Evolutionary conservation across 306 rosid genomes (phyloP).

Genomic region (Macrotyloma uniflorum): DNA sequence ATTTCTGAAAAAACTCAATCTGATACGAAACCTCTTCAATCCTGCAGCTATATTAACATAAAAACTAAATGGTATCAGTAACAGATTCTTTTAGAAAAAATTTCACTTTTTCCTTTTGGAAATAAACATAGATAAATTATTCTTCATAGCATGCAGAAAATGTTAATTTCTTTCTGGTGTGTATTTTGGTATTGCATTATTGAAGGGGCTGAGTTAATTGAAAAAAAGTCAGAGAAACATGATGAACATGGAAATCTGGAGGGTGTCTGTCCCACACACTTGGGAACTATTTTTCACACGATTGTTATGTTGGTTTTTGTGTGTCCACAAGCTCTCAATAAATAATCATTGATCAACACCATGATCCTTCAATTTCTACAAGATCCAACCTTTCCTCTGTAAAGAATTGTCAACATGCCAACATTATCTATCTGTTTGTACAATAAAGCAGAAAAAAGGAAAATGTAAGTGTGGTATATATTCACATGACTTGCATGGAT

Average conservation of each 20-base stretch:
- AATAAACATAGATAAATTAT: not conserved
- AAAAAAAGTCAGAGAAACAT: not conserved
- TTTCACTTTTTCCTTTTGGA: not conserved
- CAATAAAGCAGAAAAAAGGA: not conserved
- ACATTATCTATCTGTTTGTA: not conserved
- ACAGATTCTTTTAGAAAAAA: not conserved
- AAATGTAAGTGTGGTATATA: not conserved
- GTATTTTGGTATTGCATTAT: not conserved
- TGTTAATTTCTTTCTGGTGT: too few relatives aligned
- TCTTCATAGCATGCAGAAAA: too few relatives aligned
- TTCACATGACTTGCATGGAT: not conserved
- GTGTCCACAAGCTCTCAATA: not conserved
- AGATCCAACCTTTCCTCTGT: not conserved
- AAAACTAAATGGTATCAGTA: too few relatives aligned
- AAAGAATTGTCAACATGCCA: not conserved
- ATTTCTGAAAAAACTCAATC: too few relatives aligned
- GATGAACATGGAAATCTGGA: not conserved
- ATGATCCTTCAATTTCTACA: not conserved
- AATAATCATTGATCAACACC: not conserved
- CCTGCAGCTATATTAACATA: too few relatives aligned
- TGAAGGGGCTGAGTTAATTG: not conserved
- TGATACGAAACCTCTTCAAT: too few relatives aligned
- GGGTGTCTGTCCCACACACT: not conserved
- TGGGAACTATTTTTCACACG: not conserved
- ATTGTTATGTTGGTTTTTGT: not conserved